Base-by-base conservation (phyloP, 495 filamentous ascomycete species). In the Diplogelasinospora grovesii region DNA sequence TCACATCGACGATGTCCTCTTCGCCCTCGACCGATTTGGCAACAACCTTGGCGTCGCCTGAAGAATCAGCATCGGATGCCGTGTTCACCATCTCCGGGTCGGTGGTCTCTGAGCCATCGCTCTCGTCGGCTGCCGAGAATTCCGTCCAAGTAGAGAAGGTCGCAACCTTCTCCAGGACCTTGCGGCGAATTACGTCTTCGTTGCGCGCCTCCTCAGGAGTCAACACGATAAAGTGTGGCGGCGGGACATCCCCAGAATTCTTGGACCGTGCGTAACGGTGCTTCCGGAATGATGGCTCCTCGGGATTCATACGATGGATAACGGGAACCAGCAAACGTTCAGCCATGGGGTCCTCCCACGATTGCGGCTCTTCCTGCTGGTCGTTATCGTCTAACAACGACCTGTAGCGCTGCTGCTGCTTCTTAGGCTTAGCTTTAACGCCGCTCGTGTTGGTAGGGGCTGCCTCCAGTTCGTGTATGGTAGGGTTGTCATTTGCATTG, bases 1-100 rank as follows among this genome's bases (percentile, higher is more conserved):
- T 85, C 16, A 98, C 80, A 55, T 96, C 84, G 3, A 97, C 86
- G 46, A 95, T 78, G 35, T 85, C 86, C 47, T 95, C 89, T 58
- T 95, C 90, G 4, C 86, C 87, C 47, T 89, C 82, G 8, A 95
- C 78, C 6, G 88, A 95, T 36, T 65, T 68, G 15, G 83, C 81
- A 46, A 83, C 73, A 33, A 94, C 69, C 48, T 79, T 81, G 5
- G 77, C 73, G 45, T 83, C 85, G 11, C 71, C 77, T 2, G 79
- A 70, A 10, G 77, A 85, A 42, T 84, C 76, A 1, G 73, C 78
- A 57, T 92, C 87, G 15, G 88, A 88, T 23, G 79, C 74, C 19
- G 74, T 81, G 5, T 86, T 67, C 20, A 89, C 74, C 10, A 82
- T 73, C 49, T 93, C 87, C 0, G 78, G 74, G 45, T 86, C 85